Percentiles rank a stretch among this genome's conserved stretches.
These are phyloP conservation scores for Coemansia sp. DNA, from an alignment of 192 early-diverging fungal genomes.

Conservation along the genomic window DNA sequence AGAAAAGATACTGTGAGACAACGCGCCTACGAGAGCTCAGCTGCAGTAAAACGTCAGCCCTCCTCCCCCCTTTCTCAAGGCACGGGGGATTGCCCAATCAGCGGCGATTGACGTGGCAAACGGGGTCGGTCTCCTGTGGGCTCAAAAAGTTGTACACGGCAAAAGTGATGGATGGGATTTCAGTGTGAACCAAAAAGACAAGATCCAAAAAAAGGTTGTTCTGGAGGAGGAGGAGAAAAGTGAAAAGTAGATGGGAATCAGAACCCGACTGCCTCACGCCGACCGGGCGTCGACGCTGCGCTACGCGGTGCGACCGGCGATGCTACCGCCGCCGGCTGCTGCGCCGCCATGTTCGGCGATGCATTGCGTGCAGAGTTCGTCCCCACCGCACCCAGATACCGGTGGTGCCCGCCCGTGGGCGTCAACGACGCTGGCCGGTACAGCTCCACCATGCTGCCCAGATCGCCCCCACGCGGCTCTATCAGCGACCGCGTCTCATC, in stretches of 20 bases:
- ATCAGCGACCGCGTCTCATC: conserved; percentile 36
- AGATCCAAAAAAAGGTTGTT: not conserved
- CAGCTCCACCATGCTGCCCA: conserved; percentile 7
- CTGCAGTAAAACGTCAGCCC: not conserved
- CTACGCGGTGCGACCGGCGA: conserved; percentile 44
- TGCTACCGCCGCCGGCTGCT: conserved; percentile 1
- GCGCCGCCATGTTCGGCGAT: conserved; percentile 11
- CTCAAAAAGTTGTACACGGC: not conserved
- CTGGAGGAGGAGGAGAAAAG: not conserved
- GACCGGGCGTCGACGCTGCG: conserved; percentile 42
- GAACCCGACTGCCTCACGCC: conserved; percentile 30
- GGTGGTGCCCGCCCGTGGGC: conserved; percentile 16
- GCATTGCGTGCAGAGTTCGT: conserved; percentile 10
- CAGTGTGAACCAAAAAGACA: not conserved
- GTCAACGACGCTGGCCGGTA: conserved; percentile 41
- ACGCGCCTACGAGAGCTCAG: too few species aligned
- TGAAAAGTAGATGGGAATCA: conserved; percentile 1
- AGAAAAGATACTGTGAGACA: too few species aligned
- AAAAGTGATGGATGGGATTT: not conserved
- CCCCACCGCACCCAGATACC: not conserved
- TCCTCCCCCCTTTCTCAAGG: too few species aligned
- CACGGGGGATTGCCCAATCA: not conserved
- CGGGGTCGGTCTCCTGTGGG: not conserved
- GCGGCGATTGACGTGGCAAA: not conserved
- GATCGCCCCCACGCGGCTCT: conserved; percentile 16